A percentile compares a stretch with the other conserved stretches of the same genome.
Evolutionary conservation across 176 grass and related monocot genomes (phyloP).

Genomic region (Oryza meridionalis): DNA sequence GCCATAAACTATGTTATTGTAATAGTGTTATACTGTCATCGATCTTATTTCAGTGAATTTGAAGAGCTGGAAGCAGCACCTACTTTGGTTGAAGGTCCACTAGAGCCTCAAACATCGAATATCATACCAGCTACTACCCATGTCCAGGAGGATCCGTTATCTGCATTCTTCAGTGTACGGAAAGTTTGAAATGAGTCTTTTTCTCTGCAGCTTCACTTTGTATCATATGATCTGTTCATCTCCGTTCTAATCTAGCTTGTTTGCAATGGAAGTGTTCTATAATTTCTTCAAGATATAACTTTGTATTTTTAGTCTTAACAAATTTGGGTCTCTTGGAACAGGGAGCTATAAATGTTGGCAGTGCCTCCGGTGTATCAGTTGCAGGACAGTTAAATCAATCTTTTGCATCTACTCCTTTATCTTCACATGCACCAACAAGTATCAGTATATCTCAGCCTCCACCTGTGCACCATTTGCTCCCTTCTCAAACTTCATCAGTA

Average conservation of each 20-base stretch:
- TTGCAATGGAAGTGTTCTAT: neutral
- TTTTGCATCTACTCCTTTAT: constrained; percentile 30
- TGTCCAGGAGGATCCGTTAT: constrained; percentile 43
- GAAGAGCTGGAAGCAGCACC: constrained; percentile 65
- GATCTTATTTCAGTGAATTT: constrained; percentile 56
- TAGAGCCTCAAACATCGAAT: constrained; percentile 45
- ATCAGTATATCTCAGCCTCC: constrained; percentile 11
- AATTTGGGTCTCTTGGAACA: constrained; percentile 40
- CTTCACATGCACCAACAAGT: constrained; percentile 34
- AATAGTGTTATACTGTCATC: neutral
- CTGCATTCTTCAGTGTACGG: constrained; percentile 58
- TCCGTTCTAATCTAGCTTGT: neutral
- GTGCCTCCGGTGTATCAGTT: constrained; percentile 29
- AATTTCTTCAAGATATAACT: constrained; percentile 18
- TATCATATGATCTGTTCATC: neutral
- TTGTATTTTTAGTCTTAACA: constrained; percentile 19
- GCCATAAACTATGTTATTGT: neutral
- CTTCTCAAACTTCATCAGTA: constrained; percentile 32
- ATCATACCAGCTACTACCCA: constrained; percentile 44
- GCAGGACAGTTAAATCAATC: constrained; percentile 33
- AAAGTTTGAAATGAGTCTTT: constrained; percentile 8
- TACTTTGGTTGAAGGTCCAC: constrained; percentile 45
- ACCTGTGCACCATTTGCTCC: constrained; percentile 39
- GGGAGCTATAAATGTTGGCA: constrained; percentile 43
- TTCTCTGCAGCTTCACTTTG: neutral